These are phyloP conservation scores for Sungouiella blattae DNA, from an alignment of 805 yeast genomes.

Conservation along the genomic window DNA sequence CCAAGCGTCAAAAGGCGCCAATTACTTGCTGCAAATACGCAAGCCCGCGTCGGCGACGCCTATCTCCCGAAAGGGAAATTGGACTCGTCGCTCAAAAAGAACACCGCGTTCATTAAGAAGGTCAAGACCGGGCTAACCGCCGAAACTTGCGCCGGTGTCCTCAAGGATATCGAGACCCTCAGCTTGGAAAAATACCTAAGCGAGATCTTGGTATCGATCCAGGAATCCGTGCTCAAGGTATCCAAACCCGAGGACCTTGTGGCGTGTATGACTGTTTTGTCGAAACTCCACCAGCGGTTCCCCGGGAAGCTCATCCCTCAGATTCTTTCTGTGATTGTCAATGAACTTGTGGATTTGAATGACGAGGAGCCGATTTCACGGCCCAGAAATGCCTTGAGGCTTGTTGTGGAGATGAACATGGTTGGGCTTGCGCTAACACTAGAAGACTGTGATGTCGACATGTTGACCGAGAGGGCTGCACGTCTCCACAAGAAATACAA, in stretches of 20 bases:
- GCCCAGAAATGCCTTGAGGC: slow-evolving; percentile 9
- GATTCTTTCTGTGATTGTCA: slow-evolving; percentile 10
- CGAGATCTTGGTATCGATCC: slow-evolving; percentile 60
- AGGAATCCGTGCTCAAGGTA: slow-evolving; percentile 58
- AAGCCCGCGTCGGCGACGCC: slow-evolving; percentile 43
- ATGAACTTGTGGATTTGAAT: slow-evolving; percentile 5
- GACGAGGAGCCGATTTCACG: slow-evolving; percentile 4
- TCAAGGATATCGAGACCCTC: slow-evolving; percentile 59
- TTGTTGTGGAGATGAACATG: slow-evolving; percentile 12
- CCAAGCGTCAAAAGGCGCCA: no score
- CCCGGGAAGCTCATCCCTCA: slow-evolving; percentile 14
- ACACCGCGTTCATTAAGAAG: slow-evolving; percentile 74
- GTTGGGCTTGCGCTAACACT: slow-evolving; percentile 9
- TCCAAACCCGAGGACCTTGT: slow-evolving; percentile 53
- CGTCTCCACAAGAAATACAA: slow-evolving; percentile 4
- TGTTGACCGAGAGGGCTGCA: slow-evolving; percentile 7
- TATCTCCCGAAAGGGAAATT: slow-evolving; percentile 29
- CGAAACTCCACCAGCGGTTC: slow-evolving; percentile 78
- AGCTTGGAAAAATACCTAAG: slow-evolving; percentile 72
- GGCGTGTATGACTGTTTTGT: slow-evolving; percentile 64
- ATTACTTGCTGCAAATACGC: no score
- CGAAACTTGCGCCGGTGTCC: slow-evolving; percentile 44
- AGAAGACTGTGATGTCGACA: slow-evolving; percentile 11
- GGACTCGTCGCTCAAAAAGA: slow-evolving; percentile 79
- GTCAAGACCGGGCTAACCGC: slow-evolving; percentile 53